phyloP scores from a whole-genome alignment of 768 basidiomycete genomes.

The Hirschioporus abietinus region DNA sequence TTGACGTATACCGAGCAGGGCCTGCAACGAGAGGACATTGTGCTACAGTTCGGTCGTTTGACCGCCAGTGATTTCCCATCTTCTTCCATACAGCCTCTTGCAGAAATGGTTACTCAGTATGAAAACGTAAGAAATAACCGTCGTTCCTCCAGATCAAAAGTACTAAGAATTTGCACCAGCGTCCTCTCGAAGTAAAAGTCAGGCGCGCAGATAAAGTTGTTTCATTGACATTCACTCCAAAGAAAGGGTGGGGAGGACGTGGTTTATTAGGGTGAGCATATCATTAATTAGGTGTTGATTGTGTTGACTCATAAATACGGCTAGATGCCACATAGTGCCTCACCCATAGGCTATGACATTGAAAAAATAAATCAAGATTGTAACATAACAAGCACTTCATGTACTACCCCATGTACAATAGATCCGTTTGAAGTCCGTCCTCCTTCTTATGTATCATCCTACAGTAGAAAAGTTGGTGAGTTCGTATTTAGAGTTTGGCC shows the following conservation, averaged over 20 bases:
- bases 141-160: neutral
- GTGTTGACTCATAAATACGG: conserved; percentile 2
- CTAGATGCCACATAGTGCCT: conserved; percentile 60
- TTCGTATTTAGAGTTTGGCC: neutral
- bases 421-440: neutral
- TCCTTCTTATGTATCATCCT: neutral
- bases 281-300: neutral
- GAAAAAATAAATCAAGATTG: neutral
- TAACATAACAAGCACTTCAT: neutral
- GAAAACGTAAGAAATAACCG: conserved; percentile 62
- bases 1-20: conserved; percentile 40
- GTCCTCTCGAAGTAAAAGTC: conserved; percentile 52
- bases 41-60: conserved; percentile 69
- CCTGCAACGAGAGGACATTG: conserved; percentile 59
- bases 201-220: conserved; percentile 43
- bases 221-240: conserved; percentile 56
- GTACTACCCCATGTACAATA: conserved; percentile 1
- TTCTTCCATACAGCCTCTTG: conserved; percentile 61
- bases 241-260: conserved; percentile 81
- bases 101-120: conserved; percentile 63
- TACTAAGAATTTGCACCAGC: conserved; percentile 32
- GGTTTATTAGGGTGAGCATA: conserved; percentile 71
- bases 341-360: conserved; percentile 19
- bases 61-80: conserved; percentile 46
- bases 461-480: neutral